Percentiles rank a stretch among this genome's conserved stretches.
Conservation (phyloP, 129 eudicot genomes). For the Deinandra increscens region DNA sequence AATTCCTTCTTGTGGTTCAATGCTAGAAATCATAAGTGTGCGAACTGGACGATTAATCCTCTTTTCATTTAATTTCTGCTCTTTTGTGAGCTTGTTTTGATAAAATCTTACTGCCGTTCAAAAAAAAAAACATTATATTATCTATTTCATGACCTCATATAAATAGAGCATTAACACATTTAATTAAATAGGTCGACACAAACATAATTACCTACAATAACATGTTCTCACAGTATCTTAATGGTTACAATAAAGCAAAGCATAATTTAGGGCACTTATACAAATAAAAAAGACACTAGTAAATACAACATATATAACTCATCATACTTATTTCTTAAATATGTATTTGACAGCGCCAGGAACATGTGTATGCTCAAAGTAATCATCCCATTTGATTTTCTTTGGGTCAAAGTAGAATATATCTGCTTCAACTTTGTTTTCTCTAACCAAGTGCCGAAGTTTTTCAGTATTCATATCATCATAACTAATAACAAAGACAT, state of each 20-base stretch:
- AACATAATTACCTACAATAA: neutral
- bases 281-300: neutral
- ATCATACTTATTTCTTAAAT: constrained; percentile 35
- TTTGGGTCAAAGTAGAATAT: constrained; percentile 77
- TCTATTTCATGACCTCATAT: no score
- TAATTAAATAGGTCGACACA: no score
- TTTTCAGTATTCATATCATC: constrained; percentile 79
- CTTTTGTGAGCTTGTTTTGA: no score
- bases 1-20: no score
- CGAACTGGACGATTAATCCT: no score
- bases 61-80: no score
- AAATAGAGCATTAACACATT: no score
- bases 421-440: constrained; percentile 40
- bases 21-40: no score
- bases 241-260: constrained; percentile 5
- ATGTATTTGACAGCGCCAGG: constrained; percentile 80
- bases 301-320: neutral
- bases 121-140: no score
- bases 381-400: constrained; percentile 63
- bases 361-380: constrained; percentile 60
- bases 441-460: constrained; percentile 48
- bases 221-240: neutral
- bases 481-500: constrained; percentile 37
- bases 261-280: constrained; percentile 13
- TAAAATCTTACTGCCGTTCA: no score